phyloP scores from a whole-genome alignment of 176 grass and related monocot genomes.

The Oryza brachyantha region DNA sequence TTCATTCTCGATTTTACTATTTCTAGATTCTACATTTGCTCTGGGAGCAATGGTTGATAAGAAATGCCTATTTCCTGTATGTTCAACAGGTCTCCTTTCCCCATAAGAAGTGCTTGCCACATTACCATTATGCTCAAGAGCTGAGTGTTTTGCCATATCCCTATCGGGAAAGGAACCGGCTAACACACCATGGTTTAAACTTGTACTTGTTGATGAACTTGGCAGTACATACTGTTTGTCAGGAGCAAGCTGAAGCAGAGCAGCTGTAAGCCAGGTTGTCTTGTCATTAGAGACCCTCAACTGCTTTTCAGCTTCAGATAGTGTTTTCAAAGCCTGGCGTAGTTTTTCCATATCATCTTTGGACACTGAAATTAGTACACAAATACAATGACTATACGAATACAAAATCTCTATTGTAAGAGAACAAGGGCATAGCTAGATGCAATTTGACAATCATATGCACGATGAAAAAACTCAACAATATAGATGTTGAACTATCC shows the following conservation, averaged over 20 bases:
- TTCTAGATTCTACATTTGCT: slow-evolving; percentile 31
- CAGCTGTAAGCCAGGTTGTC: slow-evolving; percentile 75
- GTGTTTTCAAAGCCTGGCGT: slow-evolving; percentile 58
- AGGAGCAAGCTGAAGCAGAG: slow-evolving; percentile 84
- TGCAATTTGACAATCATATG: slow-evolving; percentile 1
- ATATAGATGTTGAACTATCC: not conserved
- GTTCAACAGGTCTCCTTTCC: slow-evolving; percentile 31
- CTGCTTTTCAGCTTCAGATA: slow-evolving; percentile 79
- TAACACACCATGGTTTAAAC: slow-evolving; percentile 41
- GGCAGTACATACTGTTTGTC: slow-evolving; percentile 70
- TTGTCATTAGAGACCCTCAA: slow-evolving; percentile 70
- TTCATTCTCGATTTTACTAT: slow-evolving; percentile 54
- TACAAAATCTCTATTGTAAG: not conserved
- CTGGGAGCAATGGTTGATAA: slow-evolving; percentile 33
- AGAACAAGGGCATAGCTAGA: slow-evolving; percentile 13
- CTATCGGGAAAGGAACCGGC: slow-evolving; percentile 37
- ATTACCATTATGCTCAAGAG: slow-evolving; percentile 32
- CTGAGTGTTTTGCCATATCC: slow-evolving; percentile 28
- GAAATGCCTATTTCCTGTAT: slow-evolving; percentile 32
- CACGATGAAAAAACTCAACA: not conserved
- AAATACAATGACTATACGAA: slow-evolving; percentile 20
- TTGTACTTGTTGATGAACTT: slow-evolving; percentile 59
- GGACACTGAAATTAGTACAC: slow-evolving; percentile 54
- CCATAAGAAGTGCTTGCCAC: slow-evolving; percentile 33
- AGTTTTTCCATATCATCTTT: slow-evolving; percentile 75